Percentiles rank a stretch among this genome's conserved stretches.
phyloP scores from a whole-genome alignment of 768 basidiomycete species.

The Coprinopsis cinerea region DNA sequence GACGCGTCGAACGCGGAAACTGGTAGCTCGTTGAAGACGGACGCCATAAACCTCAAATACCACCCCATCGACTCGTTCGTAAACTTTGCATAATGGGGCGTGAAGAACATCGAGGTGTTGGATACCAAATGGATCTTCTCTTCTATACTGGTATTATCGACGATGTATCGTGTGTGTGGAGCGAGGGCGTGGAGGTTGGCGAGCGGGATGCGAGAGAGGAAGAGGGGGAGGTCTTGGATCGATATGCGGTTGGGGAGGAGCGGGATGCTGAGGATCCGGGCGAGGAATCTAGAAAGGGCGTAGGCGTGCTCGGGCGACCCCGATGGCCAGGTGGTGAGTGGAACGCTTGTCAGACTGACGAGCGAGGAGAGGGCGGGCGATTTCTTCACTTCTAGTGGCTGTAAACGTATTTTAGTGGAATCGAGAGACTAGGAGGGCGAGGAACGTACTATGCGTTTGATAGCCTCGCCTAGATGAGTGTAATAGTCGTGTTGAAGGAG shows the following conservation, averaged over 20 bases:
- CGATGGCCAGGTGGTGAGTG: slow-evolving; percentile 26
- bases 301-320: slow-evolving; percentile 21
- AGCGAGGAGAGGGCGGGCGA: slow-evolving; percentile 44
- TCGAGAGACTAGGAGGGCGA: neutral
- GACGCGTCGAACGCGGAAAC: slow-evolving; percentile 43
- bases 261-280: slow-evolving; percentile 63
- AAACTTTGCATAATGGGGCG: slow-evolving; percentile 53
- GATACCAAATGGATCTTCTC: slow-evolving; percentile 59
- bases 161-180: slow-evolving; percentile 19
- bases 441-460: slow-evolving; percentile 45
- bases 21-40: slow-evolving; percentile 50
- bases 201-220: slow-evolving; percentile 63
- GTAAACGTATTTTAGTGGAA: neutral
- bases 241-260: slow-evolving; percentile 74
- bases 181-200: slow-evolving; percentile 26
- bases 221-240: slow-evolving; percentile 49
- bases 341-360: slow-evolving; percentile 39
- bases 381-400: slow-evolving; percentile 57
- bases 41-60: slow-evolving; percentile 50
- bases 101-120: slow-evolving; percentile 61
- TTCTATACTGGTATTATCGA: slow-evolving; percentile 23
- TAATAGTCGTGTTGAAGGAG: slow-evolving; percentile 46
- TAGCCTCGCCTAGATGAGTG: slow-evolving; percentile 30
- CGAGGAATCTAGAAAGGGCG: slow-evolving; percentile 38
- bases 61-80: slow-evolving; percentile 37